Evolutionary conservation across 441 rosid genomes (phyloP).

Genomic region (Croton setiger): DNA sequence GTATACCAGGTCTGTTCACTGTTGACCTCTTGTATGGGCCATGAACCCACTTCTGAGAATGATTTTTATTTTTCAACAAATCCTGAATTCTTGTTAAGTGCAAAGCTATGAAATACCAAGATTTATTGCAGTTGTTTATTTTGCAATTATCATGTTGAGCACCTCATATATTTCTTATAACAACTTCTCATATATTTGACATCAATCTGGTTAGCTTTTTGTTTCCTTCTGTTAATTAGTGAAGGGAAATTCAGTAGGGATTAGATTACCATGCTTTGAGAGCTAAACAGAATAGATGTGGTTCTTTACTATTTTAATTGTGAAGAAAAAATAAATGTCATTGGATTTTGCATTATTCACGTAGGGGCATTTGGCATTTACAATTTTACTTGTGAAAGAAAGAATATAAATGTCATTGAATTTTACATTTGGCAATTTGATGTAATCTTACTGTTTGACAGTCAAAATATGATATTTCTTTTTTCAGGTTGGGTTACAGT

Average conservation of each 20-base stretch:
- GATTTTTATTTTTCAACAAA: neutral
- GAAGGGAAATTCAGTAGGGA: neutral
- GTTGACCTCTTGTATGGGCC: neutral
- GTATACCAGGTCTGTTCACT: neutral
- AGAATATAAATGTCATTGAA: neutral
- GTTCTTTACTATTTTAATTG: neutral
- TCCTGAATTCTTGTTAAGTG: neutral
- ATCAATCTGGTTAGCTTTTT: neutral
- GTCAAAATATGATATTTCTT: neutral
- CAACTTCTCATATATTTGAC: neutral
- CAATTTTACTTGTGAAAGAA: neutral
- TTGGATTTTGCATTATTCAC: neutral
- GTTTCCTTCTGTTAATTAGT: neutral
- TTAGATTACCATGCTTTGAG: neutral
- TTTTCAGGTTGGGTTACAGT: conserved; percentile 82
- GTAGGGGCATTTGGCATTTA: neutral
- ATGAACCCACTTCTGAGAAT: neutral
- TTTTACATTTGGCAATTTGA: neutral
- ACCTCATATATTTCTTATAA: neutral
- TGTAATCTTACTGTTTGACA: too few relatives aligned
- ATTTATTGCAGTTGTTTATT: neutral
- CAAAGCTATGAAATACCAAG: neutral
- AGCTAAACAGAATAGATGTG: conserved; percentile 1
- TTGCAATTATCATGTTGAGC: conserved; percentile 9
- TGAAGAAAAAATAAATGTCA: neutral